Evolutionary conservation across 257 asterid species (phyloP), one percentile per base, ranked within the genome.

Genomic region (Rehmannia glutinosa): DNA sequence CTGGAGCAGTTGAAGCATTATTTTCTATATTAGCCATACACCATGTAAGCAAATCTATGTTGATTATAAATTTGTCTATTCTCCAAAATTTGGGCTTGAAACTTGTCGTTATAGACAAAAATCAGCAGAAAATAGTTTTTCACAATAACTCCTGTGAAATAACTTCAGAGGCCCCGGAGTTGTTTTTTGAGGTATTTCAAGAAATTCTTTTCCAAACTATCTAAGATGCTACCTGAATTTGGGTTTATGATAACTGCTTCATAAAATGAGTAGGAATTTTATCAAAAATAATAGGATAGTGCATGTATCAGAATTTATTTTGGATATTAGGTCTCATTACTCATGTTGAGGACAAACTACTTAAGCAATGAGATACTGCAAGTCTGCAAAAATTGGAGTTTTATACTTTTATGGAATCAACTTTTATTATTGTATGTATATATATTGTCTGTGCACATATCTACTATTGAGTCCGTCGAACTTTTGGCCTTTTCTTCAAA

Each of bases 1-100:
- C 99, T 41, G 97, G 99, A 73, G 95, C 96, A 27, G 99, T 93
- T 33, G 99, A 93, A 76, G 96, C 97, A 65, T 73, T 88, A 73
- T 90, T 93, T 66, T 66, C 89, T 35, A 73, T 88, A 68, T 70
- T 93, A 80, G 81, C 97, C 38, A 82, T 93, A 73, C 90, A 85
- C 82, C 84, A 88, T 71, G 98, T 92, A 78, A 81, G 90, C 28
- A 68, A 63, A 32, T 56, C 32, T 23, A 53, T 57, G 23, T 49
- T 46, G 6, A 2, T 51, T 43, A 19, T n/a, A 28, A 21, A 60
- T 25, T 15, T 13, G 10, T 56, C 20, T 28, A 16, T 47, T 23
- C 39, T 30, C 32, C 11, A 6, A 15, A 1, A 64, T 65, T 33
- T 49, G 5, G 12, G 23, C 33, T 11, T 16, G n/a, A 54, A 21